A percentile compares a stretch with the other conserved stretches of the same genome.
Conservation (phyloP, 352 stramenopile species). For the Phytophthora pluvialis region DNA sequence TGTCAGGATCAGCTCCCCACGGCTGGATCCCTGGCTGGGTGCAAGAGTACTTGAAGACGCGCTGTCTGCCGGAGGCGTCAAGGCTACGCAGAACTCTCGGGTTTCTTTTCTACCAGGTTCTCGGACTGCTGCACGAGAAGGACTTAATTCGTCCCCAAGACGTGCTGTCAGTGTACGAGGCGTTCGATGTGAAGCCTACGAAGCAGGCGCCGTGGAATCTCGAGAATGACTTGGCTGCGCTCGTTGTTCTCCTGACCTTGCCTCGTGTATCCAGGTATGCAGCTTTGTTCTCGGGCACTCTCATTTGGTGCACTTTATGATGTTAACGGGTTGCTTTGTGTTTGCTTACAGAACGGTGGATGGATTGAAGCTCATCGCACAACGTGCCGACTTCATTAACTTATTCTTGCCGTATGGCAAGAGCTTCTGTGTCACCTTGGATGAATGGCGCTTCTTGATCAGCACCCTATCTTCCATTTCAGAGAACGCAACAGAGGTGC, state of each 20-base stretch:
- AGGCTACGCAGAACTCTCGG: conserved; percentile 31
- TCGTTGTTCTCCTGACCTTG: conserved; percentile 73
- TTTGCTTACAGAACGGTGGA: conserved; percentile 45
- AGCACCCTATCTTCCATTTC: conserved; percentile 60
- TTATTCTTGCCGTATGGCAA: conserved; percentile 82
- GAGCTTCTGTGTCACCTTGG: conserved; percentile 68
- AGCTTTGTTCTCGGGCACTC: conserved; percentile 1
- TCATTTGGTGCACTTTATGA: background rate
- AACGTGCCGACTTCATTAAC: conserved; percentile 51
- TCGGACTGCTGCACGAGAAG: conserved; percentile 62
- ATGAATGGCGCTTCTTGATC: conserved; percentile 82
- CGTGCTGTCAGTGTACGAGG: conserved; percentile 44
- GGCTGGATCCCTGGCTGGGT: conserved; percentile 54
- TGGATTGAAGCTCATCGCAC: conserved; percentile 66
- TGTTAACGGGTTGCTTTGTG: conserved; percentile 14
- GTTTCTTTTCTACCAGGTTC: conserved; percentile 51
- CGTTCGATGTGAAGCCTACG: conserved; percentile 1
- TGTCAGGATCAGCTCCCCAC: conserved; percentile 23
- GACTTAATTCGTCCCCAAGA: conserved; percentile 48
- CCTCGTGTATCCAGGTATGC: conserved; percentile 60
- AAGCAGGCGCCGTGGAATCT: conserved; percentile 34
- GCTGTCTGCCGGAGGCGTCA: conserved; percentile 41
- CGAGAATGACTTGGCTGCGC: conserved; percentile 63
- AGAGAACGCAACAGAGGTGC: conserved; percentile 47
- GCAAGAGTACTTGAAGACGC: conserved; percentile 51